phyloP scores from a whole-genome alignment of 768 basidiomycete genomes.

The Coprinopsis sp. region DNA sequence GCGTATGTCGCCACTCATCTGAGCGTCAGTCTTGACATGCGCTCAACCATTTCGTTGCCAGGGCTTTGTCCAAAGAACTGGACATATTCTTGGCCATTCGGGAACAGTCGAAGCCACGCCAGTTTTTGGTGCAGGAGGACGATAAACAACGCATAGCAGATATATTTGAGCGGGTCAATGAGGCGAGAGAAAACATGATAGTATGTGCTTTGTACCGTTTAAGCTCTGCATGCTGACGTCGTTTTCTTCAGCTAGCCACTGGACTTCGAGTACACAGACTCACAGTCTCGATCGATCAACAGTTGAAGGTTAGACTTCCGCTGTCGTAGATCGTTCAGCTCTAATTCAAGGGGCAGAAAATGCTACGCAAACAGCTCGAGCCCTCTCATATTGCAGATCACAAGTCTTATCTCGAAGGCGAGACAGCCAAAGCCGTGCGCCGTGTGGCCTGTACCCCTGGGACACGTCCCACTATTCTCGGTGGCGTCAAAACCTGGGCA shows the following conservation, averaged over 20 bases:
- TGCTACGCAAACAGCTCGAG: constrained; percentile 10
- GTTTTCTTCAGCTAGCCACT: constrained; percentile 11
- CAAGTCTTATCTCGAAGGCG: constrained; percentile 6
- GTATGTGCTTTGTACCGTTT: constrained; percentile 7
- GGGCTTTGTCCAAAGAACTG: constrained; percentile 5
- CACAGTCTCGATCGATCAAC: constrained; percentile 4
- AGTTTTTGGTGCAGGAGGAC: constrained; percentile 14
- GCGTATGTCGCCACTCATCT: constrained; percentile 2
- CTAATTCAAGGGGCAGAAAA: constrained; percentile 3
- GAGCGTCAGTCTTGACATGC: not conserved
- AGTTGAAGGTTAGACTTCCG: constrained; percentile 1
- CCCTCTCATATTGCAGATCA: constrained; percentile 14
- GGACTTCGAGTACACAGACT: constrained; percentile 8
- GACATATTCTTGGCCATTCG: constrained; percentile 4
- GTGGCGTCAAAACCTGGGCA: no score
- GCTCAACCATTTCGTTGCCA: constrained; percentile 8
- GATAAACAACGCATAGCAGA: constrained; percentile 11
- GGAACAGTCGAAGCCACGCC: no score
- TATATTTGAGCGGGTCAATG: constrained; percentile 16
- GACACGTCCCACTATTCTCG: constrained; percentile 21
- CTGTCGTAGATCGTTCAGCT: not conserved
- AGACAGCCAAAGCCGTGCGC: constrained; percentile 7
- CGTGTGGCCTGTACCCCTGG: constrained; percentile 19
- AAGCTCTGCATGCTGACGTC: not conserved
- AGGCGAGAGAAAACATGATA: constrained; percentile 12